phyloP scores from a whole-genome alignment of 75 land plant species.

The Pseudotsuga menziesii region DNA sequence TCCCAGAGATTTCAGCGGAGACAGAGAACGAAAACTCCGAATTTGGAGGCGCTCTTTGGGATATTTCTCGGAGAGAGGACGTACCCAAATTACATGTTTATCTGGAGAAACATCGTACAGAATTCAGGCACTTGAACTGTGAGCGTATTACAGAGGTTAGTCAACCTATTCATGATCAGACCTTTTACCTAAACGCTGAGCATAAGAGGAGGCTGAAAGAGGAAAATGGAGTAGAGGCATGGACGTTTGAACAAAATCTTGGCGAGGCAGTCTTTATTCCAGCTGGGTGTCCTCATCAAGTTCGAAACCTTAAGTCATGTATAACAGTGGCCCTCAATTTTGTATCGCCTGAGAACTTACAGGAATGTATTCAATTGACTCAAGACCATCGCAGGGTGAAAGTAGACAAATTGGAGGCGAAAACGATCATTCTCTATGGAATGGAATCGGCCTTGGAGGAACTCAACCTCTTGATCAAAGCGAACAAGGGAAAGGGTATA shows the following conservation, averaged over 20 bases:
- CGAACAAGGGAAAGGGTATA: too few species aligned
- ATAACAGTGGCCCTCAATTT: slow-evolving; percentile 67
- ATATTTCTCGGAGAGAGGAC: slow-evolving; percentile 74
- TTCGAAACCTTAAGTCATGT: slow-evolving; percentile 57
- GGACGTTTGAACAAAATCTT: slow-evolving; percentile 57
- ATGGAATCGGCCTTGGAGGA: slow-evolving; percentile 29
- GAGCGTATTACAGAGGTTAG: slow-evolving; percentile 46
- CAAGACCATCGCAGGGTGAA: slow-evolving; percentile 64
- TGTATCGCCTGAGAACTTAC: slow-evolving; percentile 57
- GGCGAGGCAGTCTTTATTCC: slow-evolving; percentile 71
- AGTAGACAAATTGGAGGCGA: slow-evolving; percentile 64
- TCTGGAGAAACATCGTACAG: slow-evolving; percentile 44
- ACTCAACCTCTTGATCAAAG: background rate
- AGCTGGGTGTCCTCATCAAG: slow-evolving; percentile 67
- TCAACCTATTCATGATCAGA: slow-evolving; percentile 77
- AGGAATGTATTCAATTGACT: slow-evolving; percentile 40
- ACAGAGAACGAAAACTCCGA: too few species aligned
- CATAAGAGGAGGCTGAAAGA: slow-evolving; percentile 66
- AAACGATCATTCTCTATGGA: slow-evolving; percentile 64
- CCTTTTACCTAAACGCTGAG: slow-evolving; percentile 41
- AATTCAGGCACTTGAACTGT: slow-evolving; percentile 49
- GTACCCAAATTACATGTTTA: slow-evolving; percentile 56
- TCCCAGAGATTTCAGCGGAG: too few species aligned
- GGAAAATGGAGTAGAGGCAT: slow-evolving; percentile 65
- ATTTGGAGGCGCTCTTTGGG: slow-evolving; percentile 83